phyloP scores from a whole-genome alignment of 805 yeast species.

The Lipomyces sp. region DNA sequence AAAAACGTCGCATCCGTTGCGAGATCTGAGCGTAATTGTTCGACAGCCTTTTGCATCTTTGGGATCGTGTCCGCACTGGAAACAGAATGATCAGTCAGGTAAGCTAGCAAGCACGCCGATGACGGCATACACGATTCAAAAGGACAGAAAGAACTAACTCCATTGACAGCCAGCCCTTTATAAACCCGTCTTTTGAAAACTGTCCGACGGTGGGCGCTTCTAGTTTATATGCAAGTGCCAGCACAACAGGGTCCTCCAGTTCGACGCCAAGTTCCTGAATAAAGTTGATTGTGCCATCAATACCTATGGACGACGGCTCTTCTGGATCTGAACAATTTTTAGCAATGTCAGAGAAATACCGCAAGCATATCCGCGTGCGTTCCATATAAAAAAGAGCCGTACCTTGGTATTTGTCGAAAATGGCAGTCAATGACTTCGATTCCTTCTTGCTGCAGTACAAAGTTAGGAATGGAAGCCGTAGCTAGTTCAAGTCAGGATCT shows the following conservation, averaged over 20 bases:
- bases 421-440: slow-evolving; percentile 15
- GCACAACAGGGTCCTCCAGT: slow-evolving; percentile 70
- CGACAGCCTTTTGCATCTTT: slow-evolving; percentile 48
- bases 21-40: slow-evolving; percentile 39
- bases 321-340: slow-evolving; percentile 25
- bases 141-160: slow-evolving; percentile 15
- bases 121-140: background rate
- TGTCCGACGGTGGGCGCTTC: slow-evolving; percentile 65
- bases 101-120: background rate
- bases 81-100: slow-evolving; percentile 10
- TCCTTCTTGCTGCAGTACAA: slow-evolving; percentile 11
- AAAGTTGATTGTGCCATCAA: slow-evolving; percentile 73
- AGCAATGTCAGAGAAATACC: background rate
- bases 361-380: no score
- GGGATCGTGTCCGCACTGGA: slow-evolving; percentile 35
- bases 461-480: no score
- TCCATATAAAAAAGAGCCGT: background rate
- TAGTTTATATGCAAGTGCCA: slow-evolving; percentile 67
- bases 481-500: no score
- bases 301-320: slow-evolving; percentile 49
- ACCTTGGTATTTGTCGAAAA: slow-evolving; percentile 35
- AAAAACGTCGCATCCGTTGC: slow-evolving; percentile 44
- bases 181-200: slow-evolving; percentile 50
- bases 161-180: slow-evolving; percentile 54
- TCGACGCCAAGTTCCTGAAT: slow-evolving; percentile 55